Percentiles rank a stretch among this genome's conserved stretches.
Evolutionary conservation across 768 basidiomycete species (phyloP).

Genomic region (Pulveroboletus sp.): DNA sequence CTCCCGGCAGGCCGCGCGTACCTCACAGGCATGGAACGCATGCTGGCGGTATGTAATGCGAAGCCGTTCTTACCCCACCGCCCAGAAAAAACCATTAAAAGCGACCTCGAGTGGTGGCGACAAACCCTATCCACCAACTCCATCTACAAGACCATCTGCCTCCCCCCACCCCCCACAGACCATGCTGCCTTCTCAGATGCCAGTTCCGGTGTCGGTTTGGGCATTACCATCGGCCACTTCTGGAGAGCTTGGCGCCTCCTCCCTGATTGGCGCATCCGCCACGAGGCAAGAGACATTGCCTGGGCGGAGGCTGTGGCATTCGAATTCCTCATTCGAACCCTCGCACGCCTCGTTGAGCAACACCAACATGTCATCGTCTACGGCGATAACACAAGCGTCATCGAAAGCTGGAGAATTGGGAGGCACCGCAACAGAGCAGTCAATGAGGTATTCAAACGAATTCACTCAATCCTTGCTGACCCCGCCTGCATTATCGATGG

Average conservation of each 20-base stretch:
- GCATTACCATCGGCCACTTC: background rate
- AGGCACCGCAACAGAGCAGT: conserved; percentile 3
- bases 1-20: conserved; percentile 35
- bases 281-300: conserved; percentile 10
- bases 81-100: background rate
- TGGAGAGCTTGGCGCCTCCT: conserved; percentile 8
- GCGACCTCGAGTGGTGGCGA: background rate
- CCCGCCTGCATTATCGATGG: background rate
- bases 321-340: background rate
- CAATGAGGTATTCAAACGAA: conserved; percentile 14
- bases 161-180: background rate
- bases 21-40: conserved; percentile 40
- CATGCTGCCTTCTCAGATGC: conserved; percentile 10
- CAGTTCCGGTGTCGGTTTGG: conserved; percentile 1
- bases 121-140: too few relatives aligned
- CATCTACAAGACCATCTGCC: background rate
- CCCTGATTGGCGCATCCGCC: conserved; percentile 5
- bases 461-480: conserved; percentile 1
- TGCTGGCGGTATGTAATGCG: conserved; percentile 28
- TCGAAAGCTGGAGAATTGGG: conserved; percentile 13
- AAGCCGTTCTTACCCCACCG: conserved; percentile 32
- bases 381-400: conserved; percentile 18
- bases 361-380: background rate
- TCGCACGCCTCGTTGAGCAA: background rate
- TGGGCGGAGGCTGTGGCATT: conserved; percentile 21